Percentiles rank a stretch among this genome's conserved stretches.
phyloP scores from a whole-genome alignment of 2,329 filamentous ascomycete genomes.

The Fusarium cicatricum region DNA sequence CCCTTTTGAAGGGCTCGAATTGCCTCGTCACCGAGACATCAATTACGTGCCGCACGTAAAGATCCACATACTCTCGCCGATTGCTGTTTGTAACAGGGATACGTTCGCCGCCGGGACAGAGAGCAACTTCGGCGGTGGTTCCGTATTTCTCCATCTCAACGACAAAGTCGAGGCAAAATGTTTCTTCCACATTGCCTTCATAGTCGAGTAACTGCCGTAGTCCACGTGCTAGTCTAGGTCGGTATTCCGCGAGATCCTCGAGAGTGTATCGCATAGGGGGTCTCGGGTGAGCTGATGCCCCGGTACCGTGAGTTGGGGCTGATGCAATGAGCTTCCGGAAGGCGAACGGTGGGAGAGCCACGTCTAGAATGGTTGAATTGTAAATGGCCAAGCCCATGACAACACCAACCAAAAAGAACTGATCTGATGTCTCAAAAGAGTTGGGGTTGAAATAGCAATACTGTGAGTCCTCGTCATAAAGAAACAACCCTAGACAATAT shows the following conservation, averaged over 20 bases:
- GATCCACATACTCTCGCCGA: slow-evolving; percentile 83
- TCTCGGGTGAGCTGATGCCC: slow-evolving; percentile 64
- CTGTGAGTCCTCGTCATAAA: slow-evolving; percentile 88
- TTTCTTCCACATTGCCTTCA: slow-evolving; percentile 82
- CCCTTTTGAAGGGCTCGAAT: slow-evolving; percentile 92
- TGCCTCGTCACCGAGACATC: slow-evolving; percentile 81
- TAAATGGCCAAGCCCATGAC: slow-evolving; percentile 91
- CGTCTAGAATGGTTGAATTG: slow-evolving; percentile 91
- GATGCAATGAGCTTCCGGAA: slow-evolving; percentile 87
- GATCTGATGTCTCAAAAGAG: slow-evolving; percentile 89
- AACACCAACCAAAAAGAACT: slow-evolving; percentile 90
- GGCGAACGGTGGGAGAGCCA: slow-evolving; percentile 86
- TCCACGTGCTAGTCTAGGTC: slow-evolving; percentile 77
- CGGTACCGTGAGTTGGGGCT: slow-evolving; percentile 68
- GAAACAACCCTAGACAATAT: slow-evolving; percentile 75
- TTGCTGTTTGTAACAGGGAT: slow-evolving; percentile 85
- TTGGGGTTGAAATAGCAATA: slow-evolving; percentile 94
- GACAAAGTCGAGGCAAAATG: slow-evolving; percentile 84
- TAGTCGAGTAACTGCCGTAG: slow-evolving; percentile 81
- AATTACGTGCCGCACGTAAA: slow-evolving; percentile 82
- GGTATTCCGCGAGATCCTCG: slow-evolving; percentile 83
- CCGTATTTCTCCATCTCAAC: slow-evolving; percentile 82
- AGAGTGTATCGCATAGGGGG: slow-evolving; percentile 76
- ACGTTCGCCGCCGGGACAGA: slow-evolving; percentile 77
- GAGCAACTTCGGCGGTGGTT: slow-evolving; percentile 68